Evolutionary conservation across 805 yeast species (phyloP), one percentile per base, ranked within the genome.

Genomic region (Starmerella bombi): DNA sequence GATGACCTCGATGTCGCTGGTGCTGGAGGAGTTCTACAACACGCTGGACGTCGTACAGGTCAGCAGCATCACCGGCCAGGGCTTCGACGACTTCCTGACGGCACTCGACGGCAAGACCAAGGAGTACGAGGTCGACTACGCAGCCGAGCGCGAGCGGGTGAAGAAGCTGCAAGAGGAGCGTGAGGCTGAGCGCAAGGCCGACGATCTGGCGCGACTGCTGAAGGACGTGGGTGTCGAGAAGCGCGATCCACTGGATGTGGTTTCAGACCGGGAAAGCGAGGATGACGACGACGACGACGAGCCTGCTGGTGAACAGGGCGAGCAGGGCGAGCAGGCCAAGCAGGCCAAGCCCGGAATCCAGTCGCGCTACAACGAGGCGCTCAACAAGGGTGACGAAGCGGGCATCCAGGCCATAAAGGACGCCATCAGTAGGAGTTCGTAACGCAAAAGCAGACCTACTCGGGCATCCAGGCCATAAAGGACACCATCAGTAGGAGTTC

Each of bases 11-110:
- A 82, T 91, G 94, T 80, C 94, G 25, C 67, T 91, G 51, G 85
- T 91, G 84, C 66, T 91, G 42, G 99, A 91, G 57, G 98, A 91
- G 59, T 91, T 91, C 54, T 91, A 91, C 58, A 78, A 93, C 1
- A 86, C 86, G 43, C 64, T 91, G 47, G 97, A 91, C 57, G 82
- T 86, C 46, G 94, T 81, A 33, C 77, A 83, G n/a, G 94, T 85
- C 12, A 83, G 95, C 33, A 75, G 96, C 34, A 80, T 75, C 55
- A 86, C 97, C 0, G 99, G 98, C 15, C 79, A 70, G 3, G 99
- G 99, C 0, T 82, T 91, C 57, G 94, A 85, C 56, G 94, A 85
- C 18, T 88, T 91, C 55, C 58, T 88, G 54, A 66, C 64, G n/a
- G 80, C 83, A 1, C 91, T 91, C 4, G 93, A 83, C 53, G 70